A percentile compares a stretch with the other conserved stretches of the same genome.
Evolutionary conservation across 2,329 filamentous ascomycete species (phyloP).

Genomic region (Microsporum canis): DNA sequence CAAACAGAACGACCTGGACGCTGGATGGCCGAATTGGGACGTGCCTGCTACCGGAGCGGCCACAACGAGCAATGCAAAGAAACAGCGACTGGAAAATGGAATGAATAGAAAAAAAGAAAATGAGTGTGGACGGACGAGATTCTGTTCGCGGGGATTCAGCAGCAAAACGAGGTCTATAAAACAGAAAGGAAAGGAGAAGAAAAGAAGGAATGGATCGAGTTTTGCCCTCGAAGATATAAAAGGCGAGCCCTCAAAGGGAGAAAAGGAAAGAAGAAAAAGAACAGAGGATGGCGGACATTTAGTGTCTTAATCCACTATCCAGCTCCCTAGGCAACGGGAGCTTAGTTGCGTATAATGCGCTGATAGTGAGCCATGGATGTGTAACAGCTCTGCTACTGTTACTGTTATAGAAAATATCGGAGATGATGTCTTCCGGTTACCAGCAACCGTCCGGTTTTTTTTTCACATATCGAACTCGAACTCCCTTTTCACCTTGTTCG

Average conservation of each 20-base stretch:
- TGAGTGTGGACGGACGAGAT: background rate
- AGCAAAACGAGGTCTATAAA: background rate
- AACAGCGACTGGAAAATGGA: background rate
- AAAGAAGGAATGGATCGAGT: background rate
- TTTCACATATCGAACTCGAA: background rate
- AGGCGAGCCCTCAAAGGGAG: background rate
- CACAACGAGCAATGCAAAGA: conserved; percentile 3
- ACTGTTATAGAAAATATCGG: background rate
- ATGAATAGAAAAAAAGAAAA: background rate
- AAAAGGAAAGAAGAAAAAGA: background rate
- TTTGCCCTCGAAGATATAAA: background rate
- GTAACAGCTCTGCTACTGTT: conserved; percentile 2
- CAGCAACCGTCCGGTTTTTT: background rate
- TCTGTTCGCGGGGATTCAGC: background rate
- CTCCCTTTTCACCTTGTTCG: background rate
- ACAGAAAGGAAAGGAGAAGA: background rate
- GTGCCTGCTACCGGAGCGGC: conserved; percentile 2
- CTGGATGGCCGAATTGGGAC: background rate
- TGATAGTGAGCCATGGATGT: background rate
- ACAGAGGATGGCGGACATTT: background rate
- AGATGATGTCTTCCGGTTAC: background rate
- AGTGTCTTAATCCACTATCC: conserved; percentile 4
- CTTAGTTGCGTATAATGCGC: conserved; percentile 1
- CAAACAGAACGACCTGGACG: background rate
- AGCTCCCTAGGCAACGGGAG: conserved; percentile 4